These are phyloP conservation scores for Cruciata laevipes DNA, from an alignment of 257 asterid genomes.

Conservation along the genomic window DNA sequence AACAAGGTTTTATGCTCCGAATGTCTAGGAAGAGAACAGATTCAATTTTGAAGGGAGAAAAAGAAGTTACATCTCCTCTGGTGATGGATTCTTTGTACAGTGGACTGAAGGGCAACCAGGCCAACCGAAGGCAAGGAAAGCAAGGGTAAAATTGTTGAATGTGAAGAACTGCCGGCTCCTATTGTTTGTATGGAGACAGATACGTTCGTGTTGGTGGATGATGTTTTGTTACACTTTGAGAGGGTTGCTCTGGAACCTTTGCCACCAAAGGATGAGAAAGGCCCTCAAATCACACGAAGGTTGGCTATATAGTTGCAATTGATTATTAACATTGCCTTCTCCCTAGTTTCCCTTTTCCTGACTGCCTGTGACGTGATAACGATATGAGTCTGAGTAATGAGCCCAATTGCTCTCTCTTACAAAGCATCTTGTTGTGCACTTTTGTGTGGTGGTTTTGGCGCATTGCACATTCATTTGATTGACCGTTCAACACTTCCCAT, in stretches of 20 bases:
- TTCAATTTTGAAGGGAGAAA: slow-evolving; percentile 76
- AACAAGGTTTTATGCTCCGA: slow-evolving; percentile 47
- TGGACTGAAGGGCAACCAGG: slow-evolving; percentile 87
- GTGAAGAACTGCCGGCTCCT: slow-evolving; percentile 56
- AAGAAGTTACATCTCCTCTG: slow-evolving; percentile 90
- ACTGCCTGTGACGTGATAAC: not conserved
- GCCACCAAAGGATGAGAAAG: slow-evolving; percentile 96
- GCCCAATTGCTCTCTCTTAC: not conserved
- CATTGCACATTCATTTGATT: slow-evolving; percentile 8
- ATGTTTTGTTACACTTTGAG: slow-evolving; percentile 72
- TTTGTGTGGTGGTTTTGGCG: not conserved
- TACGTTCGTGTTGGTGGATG: slow-evolving; percentile 73
- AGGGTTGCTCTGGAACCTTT: slow-evolving; percentile 84
- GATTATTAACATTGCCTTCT: not conserved
- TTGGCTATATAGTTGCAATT: slow-evolving; percentile 21
- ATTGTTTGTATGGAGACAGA: slow-evolving; percentile 61
- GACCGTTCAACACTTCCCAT: slow-evolving; percentile 16
- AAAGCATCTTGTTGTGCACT: not conserved
- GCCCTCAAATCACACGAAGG: slow-evolving; percentile 93
- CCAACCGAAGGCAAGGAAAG: slow-evolving; percentile 52
- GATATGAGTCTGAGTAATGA: not conserved
- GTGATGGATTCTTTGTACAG: slow-evolving; percentile 94
- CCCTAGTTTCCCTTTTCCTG: not conserved
- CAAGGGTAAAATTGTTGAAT: slow-evolving; percentile 44
- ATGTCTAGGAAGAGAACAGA: slow-evolving; percentile 75